Evolutionary conservation across 345 rosid species (phyloP).

Genomic region (Boechera divaricarpa): DNA sequence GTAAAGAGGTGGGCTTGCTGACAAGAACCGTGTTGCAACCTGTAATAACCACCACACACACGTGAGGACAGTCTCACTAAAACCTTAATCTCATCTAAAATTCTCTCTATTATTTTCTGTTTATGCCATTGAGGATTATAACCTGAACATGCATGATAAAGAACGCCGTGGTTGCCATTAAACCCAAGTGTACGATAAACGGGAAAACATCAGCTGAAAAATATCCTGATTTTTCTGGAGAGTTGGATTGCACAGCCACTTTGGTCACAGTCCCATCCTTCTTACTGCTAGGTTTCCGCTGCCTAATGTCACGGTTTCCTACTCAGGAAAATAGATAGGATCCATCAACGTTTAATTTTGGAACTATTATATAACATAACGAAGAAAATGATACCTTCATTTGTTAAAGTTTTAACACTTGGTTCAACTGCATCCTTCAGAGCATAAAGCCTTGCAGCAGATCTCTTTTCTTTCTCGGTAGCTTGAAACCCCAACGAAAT

Average conservation of each 20-base stretch:
- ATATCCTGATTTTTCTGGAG: slow-evolving; percentile 48
- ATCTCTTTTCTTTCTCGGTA: slow-evolving; percentile 52
- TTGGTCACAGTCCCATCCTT: slow-evolving; percentile 36
- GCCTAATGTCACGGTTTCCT: slow-evolving; percentile 58
- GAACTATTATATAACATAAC: not conserved
- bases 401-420: slow-evolving; percentile 28
- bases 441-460: slow-evolving; percentile 46
- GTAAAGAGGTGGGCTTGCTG: slow-evolving; percentile 84
- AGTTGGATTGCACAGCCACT: slow-evolving; percentile 36
- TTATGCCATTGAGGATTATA: slow-evolving; percentile 28
- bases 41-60: slow-evolving; percentile 46
- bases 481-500: slow-evolving; percentile 73
- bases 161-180: slow-evolving; percentile 81
- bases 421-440: slow-evolving; percentile 31
- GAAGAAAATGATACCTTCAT: slow-evolving; percentile 15
- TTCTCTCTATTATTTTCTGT: not conserved
- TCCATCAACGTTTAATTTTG: slow-evolving; percentile 2
- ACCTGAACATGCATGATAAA: slow-evolving; percentile 97
- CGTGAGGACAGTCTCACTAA: slow-evolving; percentile 21
- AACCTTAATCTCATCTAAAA: not conserved
- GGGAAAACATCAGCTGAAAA: slow-evolving; percentile 63
- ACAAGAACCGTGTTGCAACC: slow-evolving; percentile 91
- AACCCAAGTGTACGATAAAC: slow-evolving; percentile 67
- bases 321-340: slow-evolving; percentile 6
- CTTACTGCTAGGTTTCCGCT: slow-evolving; percentile 54